phyloP scores from a whole-genome alignment of 2,329 filamentous ascomycete genomes.

The Hirsutella rhossiliensis region DNA sequence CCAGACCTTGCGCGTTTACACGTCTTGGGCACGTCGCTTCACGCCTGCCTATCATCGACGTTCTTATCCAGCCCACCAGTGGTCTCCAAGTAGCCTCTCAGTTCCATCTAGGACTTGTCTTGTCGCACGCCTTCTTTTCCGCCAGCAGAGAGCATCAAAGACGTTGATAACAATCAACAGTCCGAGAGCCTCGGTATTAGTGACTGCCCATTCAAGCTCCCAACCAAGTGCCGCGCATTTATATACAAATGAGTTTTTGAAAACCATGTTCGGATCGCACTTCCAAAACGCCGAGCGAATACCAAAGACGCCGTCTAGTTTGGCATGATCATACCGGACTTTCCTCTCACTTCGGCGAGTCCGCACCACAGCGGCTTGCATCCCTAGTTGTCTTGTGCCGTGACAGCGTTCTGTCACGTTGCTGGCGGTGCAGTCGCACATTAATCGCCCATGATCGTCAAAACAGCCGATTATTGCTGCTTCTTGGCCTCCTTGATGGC shows the following conservation, averaged over 20 bases:
- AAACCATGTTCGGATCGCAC: conserved; percentile 14
- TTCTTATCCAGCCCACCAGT: too few relatives aligned
- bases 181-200: neutral
- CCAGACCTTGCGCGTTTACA: too few relatives aligned
- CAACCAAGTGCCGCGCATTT: conserved; percentile 4
- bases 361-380: neutral
- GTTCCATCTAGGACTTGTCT: too few relatives aligned
- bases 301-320: conserved; percentile 9
- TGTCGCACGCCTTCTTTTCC: neutral
- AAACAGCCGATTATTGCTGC: conserved; percentile 34
- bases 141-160: neutral
- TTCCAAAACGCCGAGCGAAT: conserved; percentile 17
- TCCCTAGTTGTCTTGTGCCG: neutral
- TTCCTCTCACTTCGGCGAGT: neutral
- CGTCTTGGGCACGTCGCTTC: too few relatives aligned
- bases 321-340: conserved; percentile 7
- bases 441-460: neutral
- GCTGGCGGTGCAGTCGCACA: neutral
- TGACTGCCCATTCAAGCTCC: neutral
- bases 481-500: conserved; percentile 52
- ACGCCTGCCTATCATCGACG: too few relatives aligned
- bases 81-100: too few relatives aligned
- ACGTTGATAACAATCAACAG: neutral
- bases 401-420: neutral
- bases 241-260: conserved; percentile 16